phyloP scores from a whole-genome alignment of 257 asterid genomes.

The Buddleja alternifolia region DNA sequence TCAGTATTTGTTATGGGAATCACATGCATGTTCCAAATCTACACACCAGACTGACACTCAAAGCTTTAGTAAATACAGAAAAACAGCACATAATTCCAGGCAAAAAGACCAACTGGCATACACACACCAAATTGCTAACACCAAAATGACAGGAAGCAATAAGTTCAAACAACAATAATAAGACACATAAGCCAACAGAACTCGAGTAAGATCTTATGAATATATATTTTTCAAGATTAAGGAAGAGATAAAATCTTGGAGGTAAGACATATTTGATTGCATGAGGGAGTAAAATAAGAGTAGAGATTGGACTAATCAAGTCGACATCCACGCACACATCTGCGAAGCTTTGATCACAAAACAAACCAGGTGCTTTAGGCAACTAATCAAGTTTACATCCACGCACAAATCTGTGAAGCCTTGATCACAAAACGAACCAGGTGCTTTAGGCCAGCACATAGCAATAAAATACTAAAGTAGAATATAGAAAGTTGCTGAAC shows the following conservation, averaged over 20 bases:
- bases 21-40: conserved; percentile 2
- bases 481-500: conserved; percentile 34
- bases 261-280: too few relatives aligned
- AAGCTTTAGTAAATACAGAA: neutral
- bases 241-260: conserved; percentile 2
- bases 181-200: conserved; percentile 9
- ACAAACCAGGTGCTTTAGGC: too few relatives aligned
- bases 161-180: neutral
- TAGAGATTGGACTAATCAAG: too few relatives aligned
- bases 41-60: conserved; percentile 2
- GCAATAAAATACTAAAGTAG: neutral
- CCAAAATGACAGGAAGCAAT: conserved; percentile 19
- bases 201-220: conserved; percentile 20
- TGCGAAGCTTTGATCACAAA: too few relatives aligned
- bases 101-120: neutral
- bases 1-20: conserved; percentile 19
- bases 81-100: conserved; percentile 7
- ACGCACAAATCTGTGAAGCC: neutral
- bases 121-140: neutral
- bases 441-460: conserved; percentile 18
- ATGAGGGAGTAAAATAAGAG: too few relatives aligned
- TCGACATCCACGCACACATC: too few relatives aligned
- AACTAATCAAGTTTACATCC: conserved; percentile 2
- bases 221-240: neutral
- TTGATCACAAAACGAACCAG: conserved; percentile 1